Evolutionary conservation across 2,329 filamentous ascomycete genomes (phyloP), one percentile per base, ranked within the genome.

Genomic region (Fusarium transvaalense): DNA sequence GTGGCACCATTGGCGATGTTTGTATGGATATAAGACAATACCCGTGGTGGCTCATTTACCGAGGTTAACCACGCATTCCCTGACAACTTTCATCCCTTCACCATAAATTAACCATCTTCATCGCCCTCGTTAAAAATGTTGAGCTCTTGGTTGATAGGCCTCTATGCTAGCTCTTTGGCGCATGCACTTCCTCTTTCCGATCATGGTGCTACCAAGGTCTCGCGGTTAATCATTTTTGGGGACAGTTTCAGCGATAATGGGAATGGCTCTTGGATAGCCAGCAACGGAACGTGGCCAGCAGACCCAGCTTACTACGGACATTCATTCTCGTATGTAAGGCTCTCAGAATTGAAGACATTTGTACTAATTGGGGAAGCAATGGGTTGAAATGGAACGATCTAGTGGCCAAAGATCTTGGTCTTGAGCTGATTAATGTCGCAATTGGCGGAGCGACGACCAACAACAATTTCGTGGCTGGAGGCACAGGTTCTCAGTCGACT

Each of bases 191-290:
- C 65, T 14, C 5, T 45, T 6, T 17, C 31, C 4, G 19, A 37
- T 0, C n/a, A 39, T 4, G 8, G 15, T 17, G 5, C 23, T 29
- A 5, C 23, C 19, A 42, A 31, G 4, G 55, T 50, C 1, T 53
- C 57, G 0, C 63, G 66, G 0, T 47, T 69, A n/a, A 46, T 69
- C 17, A 66, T 69, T 10, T 67, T 69, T n/a, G 66, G 66, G 6
- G 66, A 69, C 10, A 69, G 66, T 43, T 69, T 69, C 45, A 69
- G 66, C 31, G 66, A 69, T 2, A 67, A 69, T 9, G 66, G 66
- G 12, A 67, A 69, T 41, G 66, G 66, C 0, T 69, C 66, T 23
- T 69, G 66, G 66, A 15, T 69, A 14, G 66, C 17, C 4, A 69
- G 66, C 25, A 67, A 69, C 14, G 61, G 57, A 23, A 45, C 66